These are phyloP conservation scores for Pythium sp. DNA, from an alignment of 352 stramenopile genomes.

Conservation along the genomic window DNA sequence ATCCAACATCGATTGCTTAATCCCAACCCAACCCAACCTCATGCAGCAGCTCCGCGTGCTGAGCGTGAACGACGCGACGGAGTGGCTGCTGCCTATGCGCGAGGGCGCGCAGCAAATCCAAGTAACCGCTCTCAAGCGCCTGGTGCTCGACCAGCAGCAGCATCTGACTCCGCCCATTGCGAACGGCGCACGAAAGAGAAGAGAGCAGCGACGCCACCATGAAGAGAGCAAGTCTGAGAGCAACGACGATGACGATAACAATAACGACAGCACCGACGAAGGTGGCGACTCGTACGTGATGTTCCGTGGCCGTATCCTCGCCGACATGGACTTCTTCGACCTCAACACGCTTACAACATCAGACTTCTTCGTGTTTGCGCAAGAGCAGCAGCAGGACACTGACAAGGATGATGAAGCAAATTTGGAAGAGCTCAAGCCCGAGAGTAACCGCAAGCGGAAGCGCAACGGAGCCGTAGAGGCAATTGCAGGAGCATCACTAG, in stretches of 20 bases:
- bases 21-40: neutral
- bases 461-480: conserved; percentile 11
- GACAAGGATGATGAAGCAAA: neutral
- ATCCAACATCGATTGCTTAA: neutral
- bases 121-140: conserved; percentile 48
- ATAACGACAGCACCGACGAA: neutral
- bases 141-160: conserved; percentile 34
- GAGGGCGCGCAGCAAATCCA: conserved; percentile 33
- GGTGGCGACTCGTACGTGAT: conserved; percentile 42
- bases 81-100: conserved; percentile 52
- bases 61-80: conserved; percentile 48
- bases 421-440: neutral
- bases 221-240: conserved; percentile 13
- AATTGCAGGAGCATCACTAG: conserved; percentile 4
- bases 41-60: conserved; percentile 39
- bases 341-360: conserved; percentile 40
- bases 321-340: conserved; percentile 56
- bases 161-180: neutral
- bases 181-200: neutral
- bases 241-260: conserved; percentile 9
- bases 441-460: conserved; percentile 16
- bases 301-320: conserved; percentile 52
- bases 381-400: conserved; percentile 21
- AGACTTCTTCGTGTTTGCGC: conserved; percentile 70
- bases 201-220: neutral